Conservation (phyloP, 345 rosid species). For the Pugionium cornutum region DNA sequence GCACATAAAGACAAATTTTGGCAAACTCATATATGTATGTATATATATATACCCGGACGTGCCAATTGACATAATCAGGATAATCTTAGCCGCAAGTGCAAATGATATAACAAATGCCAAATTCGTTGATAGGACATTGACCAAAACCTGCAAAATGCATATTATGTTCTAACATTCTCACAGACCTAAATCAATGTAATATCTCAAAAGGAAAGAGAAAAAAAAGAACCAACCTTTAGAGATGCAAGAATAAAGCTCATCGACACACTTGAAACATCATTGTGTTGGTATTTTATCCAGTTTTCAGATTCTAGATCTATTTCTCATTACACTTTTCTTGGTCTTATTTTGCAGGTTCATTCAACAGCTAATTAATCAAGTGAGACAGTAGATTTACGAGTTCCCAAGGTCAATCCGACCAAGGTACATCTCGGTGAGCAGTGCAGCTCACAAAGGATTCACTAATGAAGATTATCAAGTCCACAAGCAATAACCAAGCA, state of each 20-base stretch:
- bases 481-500: too few relatives aligned
- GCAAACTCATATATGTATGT: not conserved
- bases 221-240: slow-evolving; percentile 16
- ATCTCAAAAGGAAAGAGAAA: not conserved
- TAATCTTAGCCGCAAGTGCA: slow-evolving; percentile 45
- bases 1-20: not conserved
- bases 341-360: too few relatives aligned
- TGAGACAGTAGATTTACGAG: too few relatives aligned
- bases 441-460: too few relatives aligned
- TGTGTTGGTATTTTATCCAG: too few relatives aligned
- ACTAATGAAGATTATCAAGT: too few relatives aligned
- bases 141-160: slow-evolving; percentile 48
- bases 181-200: not conserved
- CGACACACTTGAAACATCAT: slow-evolving; percentile 46
- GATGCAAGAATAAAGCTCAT: slow-evolving; percentile 37
- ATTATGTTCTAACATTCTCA: not conserved
- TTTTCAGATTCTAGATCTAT: too few relatives aligned
- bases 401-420: too few relatives aligned
- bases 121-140: slow-evolving; percentile 63
- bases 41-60: slow-evolving; percentile 48
- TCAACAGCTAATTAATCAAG: too few relatives aligned
- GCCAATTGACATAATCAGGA: slow-evolving; percentile 21
- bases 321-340: too few relatives aligned
- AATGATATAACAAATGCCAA: slow-evolving; percentile 52
- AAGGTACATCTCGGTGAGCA: too few relatives aligned